phyloP scores from a whole-genome alignment of 139 green algal species.

The Yamagishiella unicocca region DNA sequence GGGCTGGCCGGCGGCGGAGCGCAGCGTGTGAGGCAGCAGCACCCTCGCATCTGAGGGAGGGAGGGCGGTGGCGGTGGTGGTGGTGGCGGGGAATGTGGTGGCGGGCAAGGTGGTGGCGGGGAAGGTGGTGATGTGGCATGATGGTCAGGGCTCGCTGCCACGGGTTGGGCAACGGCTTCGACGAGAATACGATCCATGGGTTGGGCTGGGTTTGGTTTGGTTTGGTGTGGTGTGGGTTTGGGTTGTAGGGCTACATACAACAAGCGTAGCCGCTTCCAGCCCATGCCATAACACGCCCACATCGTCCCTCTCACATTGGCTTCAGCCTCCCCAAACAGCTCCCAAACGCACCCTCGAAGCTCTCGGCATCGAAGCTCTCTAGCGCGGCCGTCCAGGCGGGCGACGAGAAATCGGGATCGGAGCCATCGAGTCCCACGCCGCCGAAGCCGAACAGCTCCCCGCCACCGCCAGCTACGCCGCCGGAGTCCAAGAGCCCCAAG shows the following conservation, averaged over 20 bases:
- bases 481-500: constrained; percentile 9
- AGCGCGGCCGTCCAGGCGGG: constrained; percentile 37
- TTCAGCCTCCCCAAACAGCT: too few relatives aligned
- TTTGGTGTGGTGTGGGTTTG: not conserved
- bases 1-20: not conserved
- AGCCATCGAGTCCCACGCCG: not conserved
- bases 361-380: constrained; percentile 27
- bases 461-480: not conserved
- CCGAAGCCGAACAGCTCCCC: not conserved
- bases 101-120: not conserved
- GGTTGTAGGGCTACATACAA: not conserved
- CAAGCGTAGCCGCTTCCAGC: not conserved
- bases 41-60: constrained; percentile 5
- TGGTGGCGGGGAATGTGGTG: not conserved
- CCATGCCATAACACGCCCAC: too few relatives aligned
- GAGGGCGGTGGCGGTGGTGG: not conserved
- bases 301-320: too few relatives aligned
- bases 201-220: not conserved
- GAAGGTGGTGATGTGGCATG: not conserved
- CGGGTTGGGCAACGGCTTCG: not conserved
- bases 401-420: constrained; percentile 21
- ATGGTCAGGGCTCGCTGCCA: too few relatives aligned
- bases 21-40: constrained; percentile 41
- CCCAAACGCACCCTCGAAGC: constrained; percentile 15
- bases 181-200: not conserved